A percentile compares a stretch with the other conserved stretches of the same genome.
Evolutionary conservation across 169 alveolate species (phyloP).

Genomic region (Cryptosporidium canis): DNA sequence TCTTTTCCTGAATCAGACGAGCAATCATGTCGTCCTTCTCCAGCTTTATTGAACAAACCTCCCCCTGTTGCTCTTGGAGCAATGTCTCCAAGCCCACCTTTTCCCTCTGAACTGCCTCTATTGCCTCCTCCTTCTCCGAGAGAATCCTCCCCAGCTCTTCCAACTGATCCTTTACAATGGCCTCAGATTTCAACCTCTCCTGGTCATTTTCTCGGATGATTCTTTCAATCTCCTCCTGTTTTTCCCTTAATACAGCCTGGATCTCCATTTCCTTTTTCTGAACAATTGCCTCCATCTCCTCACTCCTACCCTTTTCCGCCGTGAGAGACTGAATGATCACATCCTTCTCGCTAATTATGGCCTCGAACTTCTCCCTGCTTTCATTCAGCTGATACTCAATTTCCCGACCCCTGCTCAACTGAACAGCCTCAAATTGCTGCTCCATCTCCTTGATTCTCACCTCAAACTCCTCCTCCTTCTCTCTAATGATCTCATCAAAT

Average conservation of each 20-base stretch:
- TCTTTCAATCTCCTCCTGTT: slow-evolving; percentile 1
- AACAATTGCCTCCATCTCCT: not conserved
- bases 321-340: not conserved
- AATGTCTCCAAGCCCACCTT: not conserved
- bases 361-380: not conserved
- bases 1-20: not conserved
- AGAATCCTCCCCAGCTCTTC: slow-evolving; percentile 7
- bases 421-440: slow-evolving; percentile 5
- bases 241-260: not conserved
- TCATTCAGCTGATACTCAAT: not conserved
- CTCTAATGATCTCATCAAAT: not conserved
- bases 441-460: not conserved
- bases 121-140: not conserved
- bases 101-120: not conserved
- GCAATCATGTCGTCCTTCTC: not conserved
- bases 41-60: not conserved
- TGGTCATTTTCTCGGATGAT: not conserved
- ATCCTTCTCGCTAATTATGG: slow-evolving; percentile 1
- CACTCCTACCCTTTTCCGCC: not conserved
- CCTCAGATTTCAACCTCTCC: too few relatives aligned
- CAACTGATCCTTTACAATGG: not conserved
- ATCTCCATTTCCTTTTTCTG: not conserved
- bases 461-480: slow-evolving; percentile 5
- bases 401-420: not conserved
- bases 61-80: slow-evolving; percentile 3